A percentile compares a stretch with the other conserved stretches of the same genome.
Conservation (phyloP, 1,284 basidiomycete species). For the Apiotrichum akiyoshidainum region DNA sequence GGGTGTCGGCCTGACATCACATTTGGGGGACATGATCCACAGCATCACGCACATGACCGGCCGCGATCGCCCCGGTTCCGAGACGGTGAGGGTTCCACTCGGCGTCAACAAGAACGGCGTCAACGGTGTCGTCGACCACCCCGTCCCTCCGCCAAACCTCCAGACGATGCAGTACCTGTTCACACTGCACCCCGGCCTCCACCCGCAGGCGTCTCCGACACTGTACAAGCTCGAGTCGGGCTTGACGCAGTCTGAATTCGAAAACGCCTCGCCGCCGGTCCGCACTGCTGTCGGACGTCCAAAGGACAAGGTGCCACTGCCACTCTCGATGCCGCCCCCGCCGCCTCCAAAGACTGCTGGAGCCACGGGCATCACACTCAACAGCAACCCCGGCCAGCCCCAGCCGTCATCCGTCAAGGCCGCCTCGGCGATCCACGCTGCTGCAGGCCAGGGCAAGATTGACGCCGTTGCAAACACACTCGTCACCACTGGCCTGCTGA, state of each 20-base stretch:
- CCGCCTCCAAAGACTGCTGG: neutral
- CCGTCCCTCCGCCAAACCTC: slow-evolving; percentile 26
- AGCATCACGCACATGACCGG: slow-evolving; percentile 36
- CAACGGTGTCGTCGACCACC: slow-evolving; percentile 2
- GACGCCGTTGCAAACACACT: slow-evolving; percentile 25
- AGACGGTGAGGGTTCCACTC: slow-evolving; percentile 34
- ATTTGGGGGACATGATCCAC: slow-evolving; percentile 41
- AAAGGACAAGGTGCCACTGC: neutral
- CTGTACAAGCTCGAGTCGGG: slow-evolving; percentile 38
- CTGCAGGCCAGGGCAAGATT: slow-evolving; percentile 32
- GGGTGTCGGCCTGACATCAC: slow-evolving; percentile 42
- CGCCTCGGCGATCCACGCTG: slow-evolving; percentile 34
- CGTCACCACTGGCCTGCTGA: slow-evolving; percentile 35
- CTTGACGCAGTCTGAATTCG: slow-evolving; percentile 32
- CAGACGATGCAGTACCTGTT: slow-evolving; percentile 39
- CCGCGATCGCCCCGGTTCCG: slow-evolving; percentile 33
- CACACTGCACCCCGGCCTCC: slow-evolving; percentile 35
- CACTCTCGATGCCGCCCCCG: neutral
- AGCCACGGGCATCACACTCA: neutral
- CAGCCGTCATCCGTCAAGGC: slow-evolving; percentile 25
- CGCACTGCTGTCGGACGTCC: neutral
- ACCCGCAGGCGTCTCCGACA: slow-evolving; percentile 42
- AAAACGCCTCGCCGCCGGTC: slow-evolving; percentile 10
- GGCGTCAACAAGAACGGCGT: slow-evolving; percentile 11
- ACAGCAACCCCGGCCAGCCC: neutral